phyloP scores from a whole-genome alignment of 257 asterid genomes.

The Capsicum pubescens region DNA sequence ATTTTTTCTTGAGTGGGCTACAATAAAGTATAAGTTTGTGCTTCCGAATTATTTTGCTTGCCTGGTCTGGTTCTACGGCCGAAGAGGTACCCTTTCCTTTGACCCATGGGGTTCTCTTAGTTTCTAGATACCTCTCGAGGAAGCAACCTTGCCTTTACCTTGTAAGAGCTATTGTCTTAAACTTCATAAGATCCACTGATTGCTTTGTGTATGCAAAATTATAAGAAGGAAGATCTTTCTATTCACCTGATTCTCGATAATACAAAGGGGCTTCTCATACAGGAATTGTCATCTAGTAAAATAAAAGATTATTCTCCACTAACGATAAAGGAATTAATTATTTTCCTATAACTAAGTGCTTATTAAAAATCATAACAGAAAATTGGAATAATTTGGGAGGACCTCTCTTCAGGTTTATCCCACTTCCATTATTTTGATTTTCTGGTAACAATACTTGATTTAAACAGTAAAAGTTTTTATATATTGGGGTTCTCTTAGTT shows the following conservation, averaged over 20 bases:
- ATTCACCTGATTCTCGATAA: not conserved
- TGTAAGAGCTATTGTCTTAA: not conserved
- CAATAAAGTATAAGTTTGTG: not conserved
- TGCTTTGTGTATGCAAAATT: not conserved
- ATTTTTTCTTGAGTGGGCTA: conserved; percentile 18
- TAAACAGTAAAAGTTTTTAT: too few species aligned
- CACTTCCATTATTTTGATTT: too few species aligned
- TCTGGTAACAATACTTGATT: too few species aligned
- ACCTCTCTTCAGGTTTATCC: too few species aligned
- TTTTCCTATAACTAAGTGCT: not conserved
- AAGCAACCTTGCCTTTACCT: conserved; percentile 11
- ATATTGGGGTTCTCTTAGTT: not conserved
- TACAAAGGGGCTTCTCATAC: not conserved
- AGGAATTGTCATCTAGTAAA: not conserved
- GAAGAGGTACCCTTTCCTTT: not conserved
- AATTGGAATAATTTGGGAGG: not conserved
- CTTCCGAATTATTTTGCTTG: not conserved
- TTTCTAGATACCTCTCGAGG: not conserved
- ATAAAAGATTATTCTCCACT: not conserved
- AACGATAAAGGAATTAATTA: not conserved
- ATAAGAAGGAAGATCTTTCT: not conserved
- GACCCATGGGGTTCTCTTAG: not conserved
- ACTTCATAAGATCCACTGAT: conserved; percentile 9
- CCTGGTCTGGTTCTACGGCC: not conserved
- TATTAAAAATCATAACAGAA: not conserved